Percentiles rank a stretch among this genome's conserved stretches.
phyloP scores from a whole-genome alignment of 2,329 filamentous ascomycete species.

The Plectosphaerella cucumerina region DNA sequence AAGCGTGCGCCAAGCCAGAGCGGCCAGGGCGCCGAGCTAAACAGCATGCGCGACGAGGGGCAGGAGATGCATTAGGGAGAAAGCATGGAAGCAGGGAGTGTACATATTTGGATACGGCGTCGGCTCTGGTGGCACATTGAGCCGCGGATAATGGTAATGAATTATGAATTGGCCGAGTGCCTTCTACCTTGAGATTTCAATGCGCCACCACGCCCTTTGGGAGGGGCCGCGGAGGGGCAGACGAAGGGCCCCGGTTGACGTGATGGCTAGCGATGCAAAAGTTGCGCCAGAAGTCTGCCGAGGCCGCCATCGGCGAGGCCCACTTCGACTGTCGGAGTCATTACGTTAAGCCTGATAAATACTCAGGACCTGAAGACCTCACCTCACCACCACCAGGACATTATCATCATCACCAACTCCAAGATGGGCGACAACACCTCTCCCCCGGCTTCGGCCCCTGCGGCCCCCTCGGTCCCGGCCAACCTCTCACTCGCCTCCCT shows the following conservation, averaged over 20 bases:
- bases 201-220: conserved; percentile 13
- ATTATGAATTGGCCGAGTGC: background rate
- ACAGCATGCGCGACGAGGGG: conserved; percentile 44
- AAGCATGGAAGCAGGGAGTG: background rate
- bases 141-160: conserved; percentile 5
- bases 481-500: conserved; percentile 60
- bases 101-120: background rate
- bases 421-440: background rate
- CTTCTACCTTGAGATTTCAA: no score
- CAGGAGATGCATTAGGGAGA: conserved; percentile 12
- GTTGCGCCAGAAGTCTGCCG: no score
- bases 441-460: conserved; percentile 1
- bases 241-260: no score
- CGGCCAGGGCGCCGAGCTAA: conserved; percentile 68
- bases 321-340: no score
- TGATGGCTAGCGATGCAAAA: no score
- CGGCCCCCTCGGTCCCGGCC: conserved; percentile 11
- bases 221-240: background rate
- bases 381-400: no score
- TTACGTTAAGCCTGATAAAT: background rate
- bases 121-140: background rate
- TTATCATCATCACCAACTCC: background rate
- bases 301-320: no score
- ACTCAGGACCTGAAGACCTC: background rate
- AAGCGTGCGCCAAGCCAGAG: conserved; percentile 69